phyloP scores from a whole-genome alignment of 495 filamentous ascomycete species.

The Trichoderma orchidacearum region DNA sequence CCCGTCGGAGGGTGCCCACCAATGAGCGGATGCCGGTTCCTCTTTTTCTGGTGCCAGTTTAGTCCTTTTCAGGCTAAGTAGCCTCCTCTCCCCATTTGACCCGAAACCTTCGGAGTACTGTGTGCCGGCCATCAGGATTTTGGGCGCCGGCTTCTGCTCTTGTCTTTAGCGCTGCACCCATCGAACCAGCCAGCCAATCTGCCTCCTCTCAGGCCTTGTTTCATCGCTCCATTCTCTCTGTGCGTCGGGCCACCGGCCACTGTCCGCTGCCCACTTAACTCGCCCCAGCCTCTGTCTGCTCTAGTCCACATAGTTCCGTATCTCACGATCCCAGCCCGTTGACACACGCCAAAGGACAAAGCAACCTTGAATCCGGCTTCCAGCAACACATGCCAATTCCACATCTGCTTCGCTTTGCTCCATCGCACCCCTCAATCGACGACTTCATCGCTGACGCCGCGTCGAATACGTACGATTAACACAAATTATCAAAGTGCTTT shows the following conservation, averaged over 20 bases:
- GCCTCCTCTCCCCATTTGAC: neutral
- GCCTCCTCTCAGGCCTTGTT: no score
- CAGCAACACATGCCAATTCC: neutral
- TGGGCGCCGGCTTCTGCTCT: neutral
- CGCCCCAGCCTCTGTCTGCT: neutral
- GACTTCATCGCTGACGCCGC: no score
- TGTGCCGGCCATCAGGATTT: neutral
- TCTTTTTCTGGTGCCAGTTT: neutral
- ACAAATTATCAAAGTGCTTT: neutral
- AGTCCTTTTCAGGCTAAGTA: neutral
- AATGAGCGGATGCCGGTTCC: neutral
- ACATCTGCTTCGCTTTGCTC: neutral
- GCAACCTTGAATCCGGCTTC: no score
- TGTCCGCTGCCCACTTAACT: no score
- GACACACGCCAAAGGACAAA: no score
- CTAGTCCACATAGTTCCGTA: neutral
- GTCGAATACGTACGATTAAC: neutral
- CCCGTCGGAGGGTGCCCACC: neutral
- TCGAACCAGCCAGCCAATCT: neutral
- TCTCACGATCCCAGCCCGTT: neutral
- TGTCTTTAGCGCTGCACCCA: neutral
- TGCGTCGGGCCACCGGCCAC: no score
- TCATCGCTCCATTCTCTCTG: no score
- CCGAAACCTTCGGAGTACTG: neutral
- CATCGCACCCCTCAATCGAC: neutral